Evolutionary conservation across 371 early-diverging fungal genomes (phyloP), one percentile per base, ranked within the genome.

Genomic region (Syncephalastrum sp.): DNA sequence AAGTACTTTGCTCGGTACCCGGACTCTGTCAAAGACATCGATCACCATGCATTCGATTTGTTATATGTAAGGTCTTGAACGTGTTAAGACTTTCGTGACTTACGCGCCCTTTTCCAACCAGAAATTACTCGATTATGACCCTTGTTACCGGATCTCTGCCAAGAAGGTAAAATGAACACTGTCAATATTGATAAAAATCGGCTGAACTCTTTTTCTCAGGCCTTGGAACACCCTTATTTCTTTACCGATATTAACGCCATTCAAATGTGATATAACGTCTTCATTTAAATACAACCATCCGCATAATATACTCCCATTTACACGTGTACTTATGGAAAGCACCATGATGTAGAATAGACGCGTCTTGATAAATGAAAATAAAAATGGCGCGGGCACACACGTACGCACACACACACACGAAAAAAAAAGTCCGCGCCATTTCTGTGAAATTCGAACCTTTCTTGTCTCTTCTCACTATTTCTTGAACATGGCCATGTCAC

Each of bases 401-500:
- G 21, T 21, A 21, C 21, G 21, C 21, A 21, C 21, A 2, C 21
- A 21, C 21, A 21, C 38, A 33, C 38, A 33, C 10, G n/a, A 2
- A 33, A 2, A 23, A 23, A 46, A 46, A 19, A 19, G 17, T 16
- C 47, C 47, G 23, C 19, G 15, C 8, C 10, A 8, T 8, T 46
- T 46, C 10, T 23, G 47, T 23, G 23, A 6, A 50, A 5, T 33
- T 33, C 38, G 10, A 33, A 46, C 46, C 33, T 54, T 29, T n/a
- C 14, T 54, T 21, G 33, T 59, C 42, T 53, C 33, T 54, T 49
- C 19, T 47, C 38, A 33, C 38, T 33, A 33, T 49, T 49, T 51
- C 4, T 45, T 44, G 29, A 60, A 55, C 57, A 75, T 78, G 77
- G 56, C 81, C 50, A 57, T 81, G 29, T 75, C 81, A 27, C 70